Conservation (phyloP, 208 protist species). For the Acanthamoeba royreba region DNA sequence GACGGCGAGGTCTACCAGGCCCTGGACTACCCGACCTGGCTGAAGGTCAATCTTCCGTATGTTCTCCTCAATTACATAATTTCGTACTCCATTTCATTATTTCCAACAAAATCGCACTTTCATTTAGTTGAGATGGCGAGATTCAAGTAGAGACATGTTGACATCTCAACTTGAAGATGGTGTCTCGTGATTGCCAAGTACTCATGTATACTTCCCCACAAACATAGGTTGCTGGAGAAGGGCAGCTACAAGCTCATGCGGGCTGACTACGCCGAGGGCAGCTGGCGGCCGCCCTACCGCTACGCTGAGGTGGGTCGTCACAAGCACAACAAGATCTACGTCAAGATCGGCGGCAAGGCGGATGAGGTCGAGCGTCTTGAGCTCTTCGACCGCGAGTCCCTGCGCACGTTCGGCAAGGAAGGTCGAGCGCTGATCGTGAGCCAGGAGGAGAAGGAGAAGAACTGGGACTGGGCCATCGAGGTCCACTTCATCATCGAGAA, state of each 20-base stretch:
- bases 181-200: neutral
- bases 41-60: neutral
- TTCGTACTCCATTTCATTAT: no score
- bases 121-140: no score
- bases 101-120: no score
- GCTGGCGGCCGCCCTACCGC: neutral
- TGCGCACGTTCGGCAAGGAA: neutral
- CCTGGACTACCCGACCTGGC: neutral
- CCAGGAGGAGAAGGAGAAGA: neutral
- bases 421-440: neutral
- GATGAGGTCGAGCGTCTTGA: neutral
- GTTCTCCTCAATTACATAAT: no score
- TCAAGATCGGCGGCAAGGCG: neutral
- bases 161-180: neutral
- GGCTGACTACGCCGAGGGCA: neutral
- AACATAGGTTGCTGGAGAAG: neutral
- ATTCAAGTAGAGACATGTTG: neutral
- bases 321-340: slow-evolving; percentile 13
- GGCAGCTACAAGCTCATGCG: neutral
- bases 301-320: neutral
- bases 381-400: neutral
- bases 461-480: neutral
- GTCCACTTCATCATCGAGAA: neutral
- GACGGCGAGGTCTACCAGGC: neutral
- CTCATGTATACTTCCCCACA: neutral